Percentiles rank a stretch among this genome's conserved stretches.
These are phyloP conservation scores for Linum lewisii DNA, from an alignment of 345 rosid species.

Conservation along the genomic window DNA sequence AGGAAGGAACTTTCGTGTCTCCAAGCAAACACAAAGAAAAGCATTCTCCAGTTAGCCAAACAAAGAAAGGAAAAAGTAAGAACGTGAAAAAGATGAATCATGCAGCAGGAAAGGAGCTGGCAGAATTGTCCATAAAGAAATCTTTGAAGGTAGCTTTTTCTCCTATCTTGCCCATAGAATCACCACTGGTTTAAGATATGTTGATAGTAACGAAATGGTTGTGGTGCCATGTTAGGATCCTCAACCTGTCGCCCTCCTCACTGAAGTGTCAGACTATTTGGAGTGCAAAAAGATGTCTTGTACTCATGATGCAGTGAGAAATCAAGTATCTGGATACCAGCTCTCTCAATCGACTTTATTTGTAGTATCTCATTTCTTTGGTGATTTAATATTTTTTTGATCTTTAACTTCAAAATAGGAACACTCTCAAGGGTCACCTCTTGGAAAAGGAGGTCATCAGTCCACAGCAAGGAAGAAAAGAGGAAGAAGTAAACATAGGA, in stretches of 20 bases:
- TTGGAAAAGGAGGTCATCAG: conserved; percentile 34
- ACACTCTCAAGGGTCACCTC: conserved; percentile 35
- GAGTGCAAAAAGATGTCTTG: conserved; percentile 33
- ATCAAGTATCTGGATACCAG: conserved; percentile 20
- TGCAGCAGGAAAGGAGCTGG: conserved; percentile 21
- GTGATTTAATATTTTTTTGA: conserved; percentile 28
- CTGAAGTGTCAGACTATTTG: conserved; percentile 21
- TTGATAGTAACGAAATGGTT: conserved; percentile 8
- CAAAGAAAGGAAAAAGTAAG: conserved; percentile 47
- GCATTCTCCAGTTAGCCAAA: conserved; percentile 32
- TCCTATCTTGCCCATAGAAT: conserved; percentile 4
- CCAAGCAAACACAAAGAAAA: conserved; percentile 47
- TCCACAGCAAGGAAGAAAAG: conserved; percentile 50
- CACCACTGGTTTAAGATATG: conserved; percentile 1
- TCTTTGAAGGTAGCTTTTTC: conserved; percentile 39
- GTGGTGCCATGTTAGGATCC: conserved; percentile 29
- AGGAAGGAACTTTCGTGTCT: conserved; percentile 37
- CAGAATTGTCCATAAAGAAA: conserved; percentile 19
- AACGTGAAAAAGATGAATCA: conserved; percentile 36
- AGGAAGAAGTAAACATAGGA: conserved; percentile 49
- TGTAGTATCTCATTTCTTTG: conserved; percentile 22
- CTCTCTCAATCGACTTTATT: conserved; percentile 32
- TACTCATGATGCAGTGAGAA: conserved; percentile 25
- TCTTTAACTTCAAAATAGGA: conserved; percentile 57
- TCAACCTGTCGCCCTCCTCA: conserved; percentile 11